Evolutionary conservation across 1,284 basidiomycete species (phyloP).

Genomic region (Ceratobasidium sp.): DNA sequence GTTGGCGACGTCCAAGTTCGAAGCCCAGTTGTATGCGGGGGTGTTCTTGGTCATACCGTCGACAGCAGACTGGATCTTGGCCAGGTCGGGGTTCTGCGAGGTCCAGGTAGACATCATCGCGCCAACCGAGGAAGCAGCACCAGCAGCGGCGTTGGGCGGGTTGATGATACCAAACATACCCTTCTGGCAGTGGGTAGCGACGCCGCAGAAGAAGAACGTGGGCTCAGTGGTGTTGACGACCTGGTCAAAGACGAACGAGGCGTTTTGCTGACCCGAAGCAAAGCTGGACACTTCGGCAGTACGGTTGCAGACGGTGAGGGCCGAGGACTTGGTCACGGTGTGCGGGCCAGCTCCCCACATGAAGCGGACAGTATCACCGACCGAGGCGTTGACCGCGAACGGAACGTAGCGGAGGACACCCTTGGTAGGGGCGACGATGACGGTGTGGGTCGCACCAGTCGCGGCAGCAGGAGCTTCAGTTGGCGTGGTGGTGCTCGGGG

Average conservation of each 20-base stretch:
- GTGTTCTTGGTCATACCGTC: constrained; percentile 55
- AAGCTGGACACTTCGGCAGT: constrained; percentile 60
- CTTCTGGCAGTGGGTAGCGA: constrained; percentile 70
- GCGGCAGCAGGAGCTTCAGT: constrained; percentile 41
- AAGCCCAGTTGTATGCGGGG: constrained; percentile 65
- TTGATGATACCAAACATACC: constrained; percentile 83
- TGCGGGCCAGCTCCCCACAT: constrained; percentile 76
- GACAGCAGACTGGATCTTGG: constrained; percentile 62
- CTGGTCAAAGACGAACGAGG: constrained; percentile 69
- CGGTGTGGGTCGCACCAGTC: constrained; percentile 66
- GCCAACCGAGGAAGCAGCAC: constrained; percentile 55
- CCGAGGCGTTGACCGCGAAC: constrained; percentile 72
- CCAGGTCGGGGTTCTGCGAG: constrained; percentile 58
- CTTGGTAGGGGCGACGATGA: constrained; percentile 75
- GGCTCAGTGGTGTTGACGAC: constrained; percentile 73
- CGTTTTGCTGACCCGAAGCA: constrained; percentile 66
- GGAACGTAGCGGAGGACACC: constrained; percentile 74
- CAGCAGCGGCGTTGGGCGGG: constrained; percentile 58
- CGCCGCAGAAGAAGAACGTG: constrained; percentile 73
- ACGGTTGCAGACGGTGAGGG: constrained; percentile 72
- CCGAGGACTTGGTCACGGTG: constrained; percentile 76
- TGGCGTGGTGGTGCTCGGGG: constrained; percentile 50
- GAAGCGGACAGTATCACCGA: constrained; percentile 76
- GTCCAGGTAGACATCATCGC: constrained; percentile 60
- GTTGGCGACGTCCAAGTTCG: constrained; percentile 60